Evolutionary conservation across 257 asterid genomes (phyloP).

Genomic region (Scutellaria barbata): DNA sequence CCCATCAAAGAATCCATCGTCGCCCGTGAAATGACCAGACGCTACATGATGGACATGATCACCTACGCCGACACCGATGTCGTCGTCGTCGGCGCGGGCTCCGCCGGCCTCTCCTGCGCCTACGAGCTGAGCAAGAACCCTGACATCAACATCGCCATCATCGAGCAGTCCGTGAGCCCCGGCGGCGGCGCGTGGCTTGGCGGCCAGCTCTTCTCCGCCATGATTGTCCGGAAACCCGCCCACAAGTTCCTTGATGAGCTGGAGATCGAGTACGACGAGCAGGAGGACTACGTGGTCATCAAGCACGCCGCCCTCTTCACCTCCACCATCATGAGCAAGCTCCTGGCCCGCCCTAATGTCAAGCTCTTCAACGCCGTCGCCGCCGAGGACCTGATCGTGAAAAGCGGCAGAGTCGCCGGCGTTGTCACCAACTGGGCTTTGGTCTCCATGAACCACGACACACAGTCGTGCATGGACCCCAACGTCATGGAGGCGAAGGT

Average conservation of each 20-base stretch:
- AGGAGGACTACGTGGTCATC: conserved; percentile 84
- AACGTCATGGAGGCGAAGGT: conserved; percentile 88
- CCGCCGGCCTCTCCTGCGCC: conserved; percentile 89
- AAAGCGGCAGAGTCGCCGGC: conserved; percentile 73
- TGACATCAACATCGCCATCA: conserved; percentile 63
- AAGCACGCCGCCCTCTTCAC: conserved; percentile 94
- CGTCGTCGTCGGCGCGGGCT: conserved; percentile 81
- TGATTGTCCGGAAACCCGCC: conserved; percentile 90
- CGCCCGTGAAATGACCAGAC: conserved; percentile 80
- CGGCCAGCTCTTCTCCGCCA: conserved; percentile 93
- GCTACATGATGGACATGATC: conserved; percentile 90
- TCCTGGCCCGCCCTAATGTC: conserved; percentile 81
- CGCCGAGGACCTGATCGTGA: conserved; percentile 90
- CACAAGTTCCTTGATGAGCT: conserved; percentile 85
- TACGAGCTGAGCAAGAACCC: conserved; percentile 87
- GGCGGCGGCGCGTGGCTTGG: conserved; percentile 98
- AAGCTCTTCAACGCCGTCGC: conserved; percentile 94
- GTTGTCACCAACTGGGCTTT: conserved; percentile 95
- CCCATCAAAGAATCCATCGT: conserved; percentile 85
- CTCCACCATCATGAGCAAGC: conserved; percentile 91
- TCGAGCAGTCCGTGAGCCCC: conserved; percentile 91
- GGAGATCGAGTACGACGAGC: conserved; percentile 74
- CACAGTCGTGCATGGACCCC: conserved; percentile 97
- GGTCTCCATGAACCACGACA: conserved; percentile 89
- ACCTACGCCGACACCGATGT: conserved; percentile 88